Conservation (phyloP, 2,329 filamentous ascomycete species). For the Ambrosiella xylebori region DNA sequence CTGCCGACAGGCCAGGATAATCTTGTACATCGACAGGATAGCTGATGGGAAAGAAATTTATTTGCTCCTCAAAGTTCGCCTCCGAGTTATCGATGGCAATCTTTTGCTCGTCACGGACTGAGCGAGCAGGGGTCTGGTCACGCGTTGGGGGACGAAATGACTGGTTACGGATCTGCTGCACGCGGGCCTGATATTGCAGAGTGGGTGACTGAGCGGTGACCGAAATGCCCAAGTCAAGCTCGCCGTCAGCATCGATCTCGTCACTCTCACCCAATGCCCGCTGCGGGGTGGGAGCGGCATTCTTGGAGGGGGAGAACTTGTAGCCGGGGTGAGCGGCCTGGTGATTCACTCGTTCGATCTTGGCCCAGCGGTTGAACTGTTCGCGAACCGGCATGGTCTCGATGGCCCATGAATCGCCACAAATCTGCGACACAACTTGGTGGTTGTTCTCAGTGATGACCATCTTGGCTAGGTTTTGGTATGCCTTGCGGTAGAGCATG, state of each 20-base stretch:
- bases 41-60: not conserved
- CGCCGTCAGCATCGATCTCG: constrained; percentile 8
- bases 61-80: not conserved
- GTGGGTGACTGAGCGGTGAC: not conserved
- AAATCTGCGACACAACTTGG: constrained; percentile 77
- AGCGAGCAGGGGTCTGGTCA: not conserved
- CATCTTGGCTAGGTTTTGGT: constrained; percentile 68
- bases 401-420: constrained; percentile 69
- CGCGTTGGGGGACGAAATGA: not conserved
- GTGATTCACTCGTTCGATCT: constrained; percentile 70
- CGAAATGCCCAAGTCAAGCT: not conserved
- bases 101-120: not conserved
- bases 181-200: not conserved
- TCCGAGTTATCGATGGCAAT: not conserved
- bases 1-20: not conserved
- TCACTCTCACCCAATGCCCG: constrained; percentile 28
- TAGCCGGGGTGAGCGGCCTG: constrained; percentile 73
- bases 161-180: not conserved
- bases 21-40: not conserved
- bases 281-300: constrained; percentile 18
- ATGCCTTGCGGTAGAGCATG: constrained; percentile 91
- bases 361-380: constrained; percentile 63
- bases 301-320: constrained; percentile 60
- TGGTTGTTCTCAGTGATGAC: constrained; percentile 80
- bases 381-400: constrained; percentile 58